Evolutionary conservation across 805 yeast species (phyloP), one percentile per base, ranked within the genome.

Genomic region (Myxozyma geophila): DNA sequence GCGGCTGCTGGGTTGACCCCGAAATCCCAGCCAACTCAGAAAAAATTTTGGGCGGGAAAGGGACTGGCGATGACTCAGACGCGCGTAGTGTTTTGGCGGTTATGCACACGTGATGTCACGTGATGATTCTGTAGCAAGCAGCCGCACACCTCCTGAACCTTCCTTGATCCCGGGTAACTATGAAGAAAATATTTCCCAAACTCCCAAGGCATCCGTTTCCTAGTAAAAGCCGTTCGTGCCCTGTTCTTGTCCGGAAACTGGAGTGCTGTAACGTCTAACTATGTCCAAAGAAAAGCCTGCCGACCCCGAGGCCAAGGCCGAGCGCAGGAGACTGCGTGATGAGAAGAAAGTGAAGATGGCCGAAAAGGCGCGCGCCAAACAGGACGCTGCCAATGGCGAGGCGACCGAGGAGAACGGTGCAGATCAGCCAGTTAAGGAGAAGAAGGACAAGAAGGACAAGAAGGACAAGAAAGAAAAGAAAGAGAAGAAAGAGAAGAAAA

Each of bases 331-430:
- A 62, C 64, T 70, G 56, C 66, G 71, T 21, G 71, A 74, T 63
- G 66, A 70, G 59, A 70, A 67, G 71, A 78, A 79, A 64, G 77
- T 76, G 48, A 72, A 76, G 59, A 75, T 75, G 57, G 77, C 68
- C 74, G 79, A 76, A 63, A 79, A 81, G 67, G 78, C 67, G 63
- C 71, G 68, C 68, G 75, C 69, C 64, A 75, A 68, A 64, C 60
- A 60, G 13, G 70, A 65, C 52, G 64, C 50, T 54, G 21, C 65
- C 39, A 77, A 78, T 69, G 74, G 74, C 66, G 28, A 28, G 28
- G 5, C 28, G 28, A 28, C 28, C 28, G 28, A 28, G 28, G 28
- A 28, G 28, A 28, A 28, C 28, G 28, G 28, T 28, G 74, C 73
- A 61, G 72, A 72, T 0, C 72, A 73, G 71, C 73, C 73, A 59